Evolutionary conservation across 1,284 basidiomycete genomes (phyloP), one percentile per base, ranked within the genome.

Genomic region (Pyrrhoderma noxium): DNA sequence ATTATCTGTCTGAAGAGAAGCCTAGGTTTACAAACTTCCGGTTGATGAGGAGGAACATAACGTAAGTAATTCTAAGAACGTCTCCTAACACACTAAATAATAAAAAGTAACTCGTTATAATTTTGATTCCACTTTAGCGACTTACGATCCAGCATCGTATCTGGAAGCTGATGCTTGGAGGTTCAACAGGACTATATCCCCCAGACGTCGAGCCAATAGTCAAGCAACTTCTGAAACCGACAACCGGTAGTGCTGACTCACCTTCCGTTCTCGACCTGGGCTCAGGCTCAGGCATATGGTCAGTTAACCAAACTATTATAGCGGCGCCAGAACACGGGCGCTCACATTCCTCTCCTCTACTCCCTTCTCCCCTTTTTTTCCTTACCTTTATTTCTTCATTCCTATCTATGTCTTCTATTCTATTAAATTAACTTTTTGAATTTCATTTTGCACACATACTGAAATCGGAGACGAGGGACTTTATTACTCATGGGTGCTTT

Each of bases 281-380:
- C 36, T 50, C 47, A 19, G 53, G 53, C 14, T 54, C 53, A 14
- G 53, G 53, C n/a, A 50, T 54, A 23, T 54, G 53, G 53, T 54
- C 22, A 21, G 53, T 54, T 21, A 43, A 45, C 27, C 27, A 31
- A 11, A 31, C 5, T 31, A 31, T 11, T n/a, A n/a, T n/a, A n/a
- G 11, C 27, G 27, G 27, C 11, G 27, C 27, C 27, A 31, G 27
- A 11, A 31, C 27, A 31, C 27, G 27, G 27, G 27, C 27, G 27
- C 27, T 31, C 27, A 31, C 7, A 31, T 31, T 5, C 27, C 27
- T 5, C 11, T 31, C 11, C 11, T 31, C 5, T 31, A 5, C 27
- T 31, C 11, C 11, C 7, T 31, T 31, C 11, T 31, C 27, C 11
- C 5, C 5, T 31, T 31, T 5, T 5, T 31, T 31, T 31, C 27